These are phyloP conservation scores for Tylopilus felleus DNA, from an alignment of 768 basidiomycete genomes.

Conservation along the genomic window DNA sequence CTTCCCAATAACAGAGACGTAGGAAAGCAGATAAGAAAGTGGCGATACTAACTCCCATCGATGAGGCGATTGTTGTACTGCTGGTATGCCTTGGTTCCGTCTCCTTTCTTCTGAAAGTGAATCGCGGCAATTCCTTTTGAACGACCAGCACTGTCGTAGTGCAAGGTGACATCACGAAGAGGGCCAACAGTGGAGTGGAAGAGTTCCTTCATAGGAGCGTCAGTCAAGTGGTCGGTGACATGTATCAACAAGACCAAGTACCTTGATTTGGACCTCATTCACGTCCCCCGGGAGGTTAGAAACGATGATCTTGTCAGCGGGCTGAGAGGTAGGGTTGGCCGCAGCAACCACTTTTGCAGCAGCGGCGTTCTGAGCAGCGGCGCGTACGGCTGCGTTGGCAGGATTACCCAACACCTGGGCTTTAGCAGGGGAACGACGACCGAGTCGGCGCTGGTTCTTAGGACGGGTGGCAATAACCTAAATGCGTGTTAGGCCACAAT, in stretches of 20 bases:
- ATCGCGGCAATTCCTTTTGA: conserved; percentile 91
- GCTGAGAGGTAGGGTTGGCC: conserved; percentile 35
- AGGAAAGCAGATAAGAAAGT: conserved; percentile 39
- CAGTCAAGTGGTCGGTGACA: neutral
- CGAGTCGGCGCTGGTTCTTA: conserved; percentile 40
- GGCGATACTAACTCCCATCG: conserved; percentile 99
- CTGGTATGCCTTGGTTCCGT: conserved; percentile 87
- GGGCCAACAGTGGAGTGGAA: conserved; percentile 90
- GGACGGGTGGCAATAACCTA: conserved; percentile 70
- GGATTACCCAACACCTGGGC: conserved; percentile 59
- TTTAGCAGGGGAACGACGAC: conserved; percentile 48
- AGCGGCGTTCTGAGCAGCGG: conserved; percentile 45
- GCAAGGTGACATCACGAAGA: conserved; percentile 76
- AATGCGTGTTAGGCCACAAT: conserved; percentile 6
- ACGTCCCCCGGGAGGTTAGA: conserved; percentile 92
- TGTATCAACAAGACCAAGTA: conserved; percentile 35
- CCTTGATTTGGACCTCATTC: conserved; percentile 91
- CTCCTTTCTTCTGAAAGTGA: conserved; percentile 80
- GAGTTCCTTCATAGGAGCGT: conserved; percentile 65
- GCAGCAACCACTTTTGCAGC: conserved; percentile 41
- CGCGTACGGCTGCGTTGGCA: conserved; percentile 48
- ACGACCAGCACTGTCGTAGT: conserved; percentile 80
- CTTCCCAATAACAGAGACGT: conserved; percentile 22
- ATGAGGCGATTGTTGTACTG: conserved; percentile 98
- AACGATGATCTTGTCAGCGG: conserved; percentile 90